These are phyloP conservation scores for Xylogone sp. DNA, from an alignment of 2,329 filamentous ascomycete species.

Conservation along the genomic window DNA sequence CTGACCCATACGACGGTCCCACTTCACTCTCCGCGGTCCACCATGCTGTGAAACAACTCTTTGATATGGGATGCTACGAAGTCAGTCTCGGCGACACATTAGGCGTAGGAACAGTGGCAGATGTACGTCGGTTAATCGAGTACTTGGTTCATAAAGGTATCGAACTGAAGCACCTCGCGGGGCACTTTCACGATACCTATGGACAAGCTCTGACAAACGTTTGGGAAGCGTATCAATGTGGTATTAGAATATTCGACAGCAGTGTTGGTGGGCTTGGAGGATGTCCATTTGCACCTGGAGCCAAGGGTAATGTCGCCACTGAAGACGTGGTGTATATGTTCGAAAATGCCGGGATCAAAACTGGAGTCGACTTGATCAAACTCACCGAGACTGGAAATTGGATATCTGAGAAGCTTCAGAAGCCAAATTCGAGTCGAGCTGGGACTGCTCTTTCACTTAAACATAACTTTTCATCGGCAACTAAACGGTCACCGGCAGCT, in stretches of 20 bases:
- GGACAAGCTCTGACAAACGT: slow-evolving; percentile 65
- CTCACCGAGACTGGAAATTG: slow-evolving; percentile 54
- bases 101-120: slow-evolving; percentile 49
- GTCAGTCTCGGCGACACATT: slow-evolving; percentile 65
- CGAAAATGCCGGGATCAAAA: slow-evolving; percentile 53
- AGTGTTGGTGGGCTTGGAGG: slow-evolving; percentile 65
- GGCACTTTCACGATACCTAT: slow-evolving; percentile 73
- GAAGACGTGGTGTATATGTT: slow-evolving; percentile 36
- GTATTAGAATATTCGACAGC: slow-evolving; percentile 62
- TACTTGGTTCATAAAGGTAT: slow-evolving; percentile 39
- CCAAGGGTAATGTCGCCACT: slow-evolving; percentile 59
- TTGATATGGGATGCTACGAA: slow-evolving; percentile 63
- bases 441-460: slow-evolving; percentile 35
- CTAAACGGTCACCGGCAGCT: background rate
- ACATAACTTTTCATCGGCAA: background rate
- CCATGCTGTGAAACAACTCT: slow-evolving; percentile 39
- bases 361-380: slow-evolving; percentile 53
- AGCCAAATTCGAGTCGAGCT: slow-evolving; percentile 43
- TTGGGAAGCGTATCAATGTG: slow-evolving; percentile 58
- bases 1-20: slow-evolving; percentile 44
- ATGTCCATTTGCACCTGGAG: slow-evolving; percentile 65
- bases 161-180: slow-evolving; percentile 51
- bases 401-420: slow-evolving; percentile 48
- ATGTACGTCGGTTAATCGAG: slow-evolving; percentile 5
- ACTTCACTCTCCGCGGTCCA: slow-evolving; percentile 26